phyloP scores from a whole-genome alignment of 169 alveolate species.

The Plasmodium sp. region DNA sequence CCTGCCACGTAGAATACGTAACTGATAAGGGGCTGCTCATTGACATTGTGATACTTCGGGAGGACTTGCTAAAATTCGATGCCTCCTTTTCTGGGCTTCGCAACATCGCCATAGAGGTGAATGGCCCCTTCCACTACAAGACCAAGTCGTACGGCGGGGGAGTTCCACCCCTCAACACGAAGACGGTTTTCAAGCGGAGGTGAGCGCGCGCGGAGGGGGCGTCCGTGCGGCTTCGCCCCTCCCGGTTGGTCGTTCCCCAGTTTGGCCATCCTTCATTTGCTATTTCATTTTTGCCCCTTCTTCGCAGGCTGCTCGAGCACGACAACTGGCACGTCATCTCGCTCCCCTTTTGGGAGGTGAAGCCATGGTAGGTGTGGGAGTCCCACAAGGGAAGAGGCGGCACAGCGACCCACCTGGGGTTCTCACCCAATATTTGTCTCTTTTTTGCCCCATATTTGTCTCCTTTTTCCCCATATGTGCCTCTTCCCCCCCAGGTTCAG shows the following conservation, averaged over 20 bases:
- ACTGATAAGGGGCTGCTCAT: slow-evolving; percentile 31
- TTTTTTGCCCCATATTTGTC: neutral
- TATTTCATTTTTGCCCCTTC: neutral
- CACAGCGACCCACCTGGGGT: neutral
- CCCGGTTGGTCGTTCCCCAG: neutral
- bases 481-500: slow-evolving; percentile 24
- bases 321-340: slow-evolving; percentile 68
- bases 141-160: slow-evolving; percentile 22
- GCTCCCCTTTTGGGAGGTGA: slow-evolving; percentile 73
- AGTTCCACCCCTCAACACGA: slow-evolving; percentile 31
- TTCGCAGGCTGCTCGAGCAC: slow-evolving; percentile 33
- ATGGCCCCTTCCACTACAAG: slow-evolving; percentile 74
- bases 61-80: slow-evolving; percentile 25
- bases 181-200: slow-evolving; percentile 60
- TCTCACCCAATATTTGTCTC: neutral
- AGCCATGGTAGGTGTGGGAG: slow-evolving; percentile 56
- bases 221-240: neutral
- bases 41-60: slow-evolving; percentile 63
- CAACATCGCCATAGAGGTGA: slow-evolving; percentile 63
- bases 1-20: slow-evolving; percentile 64
- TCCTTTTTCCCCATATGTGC: neutral
- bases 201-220: neutral
- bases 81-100: neutral
- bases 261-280: neutral
- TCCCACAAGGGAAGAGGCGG: neutral